A percentile compares a stretch with the other conserved stretches of the same genome.
Conservation (phyloP, 345 rosid genomes). For the Linum tenue region DNA sequence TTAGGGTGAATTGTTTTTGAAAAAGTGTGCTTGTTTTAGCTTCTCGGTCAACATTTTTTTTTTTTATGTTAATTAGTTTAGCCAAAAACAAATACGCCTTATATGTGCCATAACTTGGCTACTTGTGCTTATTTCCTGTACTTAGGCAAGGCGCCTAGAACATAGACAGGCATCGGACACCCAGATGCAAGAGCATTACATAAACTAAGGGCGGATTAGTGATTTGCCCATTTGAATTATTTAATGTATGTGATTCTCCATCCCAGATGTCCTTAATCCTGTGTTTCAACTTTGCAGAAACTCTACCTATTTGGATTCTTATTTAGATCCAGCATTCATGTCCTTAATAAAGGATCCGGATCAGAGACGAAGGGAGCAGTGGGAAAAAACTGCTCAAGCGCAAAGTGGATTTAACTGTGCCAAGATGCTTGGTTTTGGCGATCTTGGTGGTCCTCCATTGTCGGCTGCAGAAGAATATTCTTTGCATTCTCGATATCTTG, state of each 20-base stretch:
- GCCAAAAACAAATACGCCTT: too few species aligned
- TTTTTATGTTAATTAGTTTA: too few species aligned
- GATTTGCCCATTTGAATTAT: too few species aligned
- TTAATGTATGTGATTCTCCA: background rate
- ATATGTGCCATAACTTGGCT: too few species aligned
- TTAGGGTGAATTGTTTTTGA: too few species aligned
- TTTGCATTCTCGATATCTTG: conserved; percentile 87
- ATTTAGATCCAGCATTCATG: conserved; percentile 97
- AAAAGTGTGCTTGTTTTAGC: too few species aligned
- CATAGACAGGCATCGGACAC: too few species aligned
- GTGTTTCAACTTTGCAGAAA: conserved; percentile 44
- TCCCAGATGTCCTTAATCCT: conserved; percentile 6
- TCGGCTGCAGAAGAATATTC: conserved; percentile 92
- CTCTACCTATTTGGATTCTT: conserved; percentile 70
- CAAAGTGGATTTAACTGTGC: conserved; percentile 76
- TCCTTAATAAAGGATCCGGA: conserved; percentile 95
- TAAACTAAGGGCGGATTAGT: too few species aligned
- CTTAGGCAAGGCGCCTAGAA: too few species aligned
- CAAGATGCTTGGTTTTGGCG: conserved; percentile 85
- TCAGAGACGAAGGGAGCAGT: conserved; percentile 80
- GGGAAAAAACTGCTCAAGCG: conserved; percentile 91
- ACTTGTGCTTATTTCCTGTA: too few species aligned
- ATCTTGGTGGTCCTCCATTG: conserved; percentile 69
- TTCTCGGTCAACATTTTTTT: too few species aligned
- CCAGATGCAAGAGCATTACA: too few species aligned